Evolutionary conservation across 768 basidiomycete genomes (phyloP).

Genomic region (Suillus weaverae): DNA sequence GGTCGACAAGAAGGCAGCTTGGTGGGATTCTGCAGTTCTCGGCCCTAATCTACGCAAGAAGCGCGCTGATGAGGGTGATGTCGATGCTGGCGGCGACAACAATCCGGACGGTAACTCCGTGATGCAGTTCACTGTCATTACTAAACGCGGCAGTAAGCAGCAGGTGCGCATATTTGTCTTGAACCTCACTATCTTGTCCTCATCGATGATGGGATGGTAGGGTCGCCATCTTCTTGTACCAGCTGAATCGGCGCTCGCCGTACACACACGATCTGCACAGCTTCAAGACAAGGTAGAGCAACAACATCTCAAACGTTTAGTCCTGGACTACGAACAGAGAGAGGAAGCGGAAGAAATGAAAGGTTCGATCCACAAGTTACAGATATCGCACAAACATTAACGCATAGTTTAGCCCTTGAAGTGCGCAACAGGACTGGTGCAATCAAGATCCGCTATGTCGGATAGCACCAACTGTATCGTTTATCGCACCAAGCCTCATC

Average conservation of each 20-base stretch:
- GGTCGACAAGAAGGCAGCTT: constrained; percentile 85
- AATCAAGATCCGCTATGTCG: constrained; percentile 78
- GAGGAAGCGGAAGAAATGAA: constrained; percentile 84
- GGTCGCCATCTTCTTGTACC: constrained; percentile 89
- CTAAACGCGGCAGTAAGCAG: constrained; percentile 92
- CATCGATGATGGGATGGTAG: constrained; percentile 38
- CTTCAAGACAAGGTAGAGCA: constrained; percentile 95
- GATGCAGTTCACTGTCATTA: constrained; percentile 92
- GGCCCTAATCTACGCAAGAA: constrained; percentile 67
- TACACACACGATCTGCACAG: constrained; percentile 90
- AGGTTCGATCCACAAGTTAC: constrained; percentile 42
- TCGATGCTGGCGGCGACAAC: constrained; percentile 44
- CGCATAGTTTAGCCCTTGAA: constrained; percentile 53
- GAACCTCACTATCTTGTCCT: constrained; percentile 13
- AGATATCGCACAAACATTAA: neutral
- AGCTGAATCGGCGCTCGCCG: constrained; percentile 80
- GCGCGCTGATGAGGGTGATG: constrained; percentile 58
- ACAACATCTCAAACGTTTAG: constrained; percentile 94
- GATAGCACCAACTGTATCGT: constrained; percentile 39
- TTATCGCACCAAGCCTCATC: constrained; percentile 7
- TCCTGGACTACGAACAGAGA: constrained; percentile 86
- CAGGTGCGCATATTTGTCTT: constrained; percentile 53
- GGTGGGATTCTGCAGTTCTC: constrained; percentile 88
- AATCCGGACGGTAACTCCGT: constrained; percentile 34
- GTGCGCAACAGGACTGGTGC: constrained; percentile 63